Percentiles rank a stretch among this genome's conserved stretches.
Conservation (phyloP, 73 alveolate genomes). For the Paramecium caudatum region DNA sequence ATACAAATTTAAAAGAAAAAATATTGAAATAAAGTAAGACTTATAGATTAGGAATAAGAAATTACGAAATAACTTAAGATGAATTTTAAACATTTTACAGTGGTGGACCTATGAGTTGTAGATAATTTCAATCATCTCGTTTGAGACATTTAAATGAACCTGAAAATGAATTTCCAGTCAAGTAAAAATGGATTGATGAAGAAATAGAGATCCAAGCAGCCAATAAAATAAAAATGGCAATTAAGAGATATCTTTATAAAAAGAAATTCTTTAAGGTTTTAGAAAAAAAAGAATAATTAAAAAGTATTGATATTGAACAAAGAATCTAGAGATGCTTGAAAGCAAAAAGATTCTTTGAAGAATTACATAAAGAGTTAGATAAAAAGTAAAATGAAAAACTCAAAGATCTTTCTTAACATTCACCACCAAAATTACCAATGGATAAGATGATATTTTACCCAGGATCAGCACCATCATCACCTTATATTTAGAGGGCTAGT, state of each 20-base stretch:
- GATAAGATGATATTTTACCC: background rate
- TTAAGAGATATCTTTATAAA: conserved; percentile 19
- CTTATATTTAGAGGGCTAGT: background rate
- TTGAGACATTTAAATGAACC: conserved; percentile 17
- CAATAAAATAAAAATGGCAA: conserved; percentile 53
- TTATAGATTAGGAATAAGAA: conserved; percentile 65
- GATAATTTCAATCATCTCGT: background rate
- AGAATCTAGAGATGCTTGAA: conserved; percentile 25
- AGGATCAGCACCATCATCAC: conserved; percentile 1
- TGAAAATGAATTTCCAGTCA: background rate
- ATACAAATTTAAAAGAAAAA: background rate
- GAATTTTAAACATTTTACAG: conserved; percentile 23
- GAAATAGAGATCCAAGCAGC: conserved; percentile 28
- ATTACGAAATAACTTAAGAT: conserved; percentile 10
- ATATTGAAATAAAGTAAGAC: background rate
- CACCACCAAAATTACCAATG: conserved; percentile 42
- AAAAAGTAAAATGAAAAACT: conserved; percentile 12
- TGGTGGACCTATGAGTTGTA: conserved; percentile 50
- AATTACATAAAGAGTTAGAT: conserved; percentile 46
- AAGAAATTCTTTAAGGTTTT: background rate
- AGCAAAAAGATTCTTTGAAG: conserved; percentile 44
- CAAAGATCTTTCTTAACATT: conserved; percentile 16
- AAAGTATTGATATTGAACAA: conserved; percentile 15
- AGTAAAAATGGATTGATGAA: conserved; percentile 4
- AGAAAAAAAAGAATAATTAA: conserved; percentile 35